Base-by-base conservation (phyloP, 768 basidiomycete genomes). In the Mycena crocata region DNA sequence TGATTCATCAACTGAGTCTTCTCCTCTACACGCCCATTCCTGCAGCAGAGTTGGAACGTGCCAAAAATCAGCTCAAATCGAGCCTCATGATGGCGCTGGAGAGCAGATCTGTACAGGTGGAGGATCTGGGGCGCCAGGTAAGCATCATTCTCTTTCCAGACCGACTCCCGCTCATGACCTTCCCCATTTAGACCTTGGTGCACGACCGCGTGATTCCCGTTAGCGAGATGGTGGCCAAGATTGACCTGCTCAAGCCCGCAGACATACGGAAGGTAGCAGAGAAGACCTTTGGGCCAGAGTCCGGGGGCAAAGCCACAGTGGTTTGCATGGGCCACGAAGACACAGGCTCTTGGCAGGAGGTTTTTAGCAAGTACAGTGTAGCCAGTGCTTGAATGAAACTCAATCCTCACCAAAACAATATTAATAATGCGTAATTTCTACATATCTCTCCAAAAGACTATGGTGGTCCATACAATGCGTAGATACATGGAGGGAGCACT, bases 21-120 rank as follows among this genome's bases (percentile, higher is more conserved):
- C 81, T 99, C 63, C 84, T 95, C 57, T 90, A 94, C 77, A 84
- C 87, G 15, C 83, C 85, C 17, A 85, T 93, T 23, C 89, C 90
- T 5, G 79, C 84, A 48, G 77, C 73, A 15, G 97, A 99, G 77
- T 86, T 99, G 35, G 83, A 82, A 62, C 85, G 97, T 63, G 96
- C 97, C 40, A 96, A 96, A 83, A 98, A 98, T 74, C 96, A 98
- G 84, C 88, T 99, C 67, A 95, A 95, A 78, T 93, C 91, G 26
- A 92, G 90, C 52, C 80, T 99, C 68, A 93, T 95, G 83, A 99
- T 99, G 97, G 93, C 95, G 2, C 79, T 98, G 48, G 96, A 98
- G 80, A 95, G 93, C 73, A 82, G 93, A 34, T 86, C 92, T 17
- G 86, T 95, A 6, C 92, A 91, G 73, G 93, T 96, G 12, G 93